phyloP scores from a whole-genome alignment of 2,329 filamentous ascomycete species.

The Ascochyta rabiei region DNA sequence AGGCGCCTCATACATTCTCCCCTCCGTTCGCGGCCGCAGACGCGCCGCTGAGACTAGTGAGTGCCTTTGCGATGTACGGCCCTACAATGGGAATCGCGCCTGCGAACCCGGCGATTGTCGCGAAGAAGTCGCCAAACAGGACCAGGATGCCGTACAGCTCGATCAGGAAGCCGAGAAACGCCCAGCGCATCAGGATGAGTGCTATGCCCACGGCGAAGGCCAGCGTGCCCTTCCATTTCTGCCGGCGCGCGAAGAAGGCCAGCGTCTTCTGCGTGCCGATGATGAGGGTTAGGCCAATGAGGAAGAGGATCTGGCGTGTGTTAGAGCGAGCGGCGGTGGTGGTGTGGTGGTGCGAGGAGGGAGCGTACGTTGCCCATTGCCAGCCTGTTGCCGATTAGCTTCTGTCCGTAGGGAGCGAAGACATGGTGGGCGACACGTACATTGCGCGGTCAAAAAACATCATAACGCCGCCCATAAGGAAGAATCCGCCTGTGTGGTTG shows the following conservation, averaged over 20 bases:
- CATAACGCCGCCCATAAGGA: constrained; percentile 90
- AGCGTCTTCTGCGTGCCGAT: constrained; percentile 91
- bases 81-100: constrained; percentile 84
- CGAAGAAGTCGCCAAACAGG: constrained; percentile 94
- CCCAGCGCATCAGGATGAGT: constrained; percentile 89
- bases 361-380: constrained; percentile 89
- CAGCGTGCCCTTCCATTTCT: constrained; percentile 89
- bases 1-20: constrained; percentile 1
- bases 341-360: constrained; percentile 3
- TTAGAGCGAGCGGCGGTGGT: constrained; percentile 6
- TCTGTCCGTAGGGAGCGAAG: not conserved
- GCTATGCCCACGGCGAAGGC: constrained; percentile 84
- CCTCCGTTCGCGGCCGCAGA: constrained; percentile 9
- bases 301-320: constrained; percentile 81
- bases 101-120: constrained; percentile 87
- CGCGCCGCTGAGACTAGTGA: constrained; percentile 65
- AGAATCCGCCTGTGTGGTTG: constrained; percentile 75
- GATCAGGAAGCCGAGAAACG: constrained; percentile 85
- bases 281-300: constrained; percentile 93
- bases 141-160: constrained; percentile 93
- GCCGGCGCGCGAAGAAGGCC: constrained; percentile 89
- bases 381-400: constrained; percentile 63
- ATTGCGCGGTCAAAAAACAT: constrained; percentile 98
- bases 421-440: constrained; percentile 57
- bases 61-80: constrained; percentile 76